Evolutionary conservation across 352 stramenopile genomes (phyloP), one percentile per base, ranked within the genome.

Genomic region (Aphanomyces invadans): DNA sequence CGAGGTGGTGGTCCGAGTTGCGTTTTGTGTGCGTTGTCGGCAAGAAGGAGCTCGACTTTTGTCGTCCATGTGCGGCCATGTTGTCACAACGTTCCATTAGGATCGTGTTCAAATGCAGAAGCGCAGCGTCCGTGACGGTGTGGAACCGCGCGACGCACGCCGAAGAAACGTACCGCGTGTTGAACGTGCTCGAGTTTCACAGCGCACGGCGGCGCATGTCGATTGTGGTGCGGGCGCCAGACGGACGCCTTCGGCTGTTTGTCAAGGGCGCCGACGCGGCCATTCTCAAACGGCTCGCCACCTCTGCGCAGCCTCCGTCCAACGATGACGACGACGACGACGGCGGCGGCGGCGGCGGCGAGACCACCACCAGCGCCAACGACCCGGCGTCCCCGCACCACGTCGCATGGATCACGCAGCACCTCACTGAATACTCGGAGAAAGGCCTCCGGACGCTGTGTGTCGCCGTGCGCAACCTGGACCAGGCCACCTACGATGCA

Each of bases 151-250:
- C 53, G 28, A 65, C 44, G 1, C 9, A 10, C 15, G 53, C 26
- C 5, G 26, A 29, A 23, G 44, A 62, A 39, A 61, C 23, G 33
- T 81, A 73, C 64, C 48, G 75, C 60, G 80, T 98, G 28, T 70
- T 98, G 7, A 86, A 95, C 28, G 83, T 95, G 4, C 79, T 97
- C 21, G 87, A 94, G 53, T 98, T 98, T 70, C 94, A 95, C 70
- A 97, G 87, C 55, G 94, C 83, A 2, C 79, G 92, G 25, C 97
- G 97, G 75, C 81, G 92, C 3, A 98, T 98, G 91, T 96, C 86
- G 10, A 87, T 91, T 1, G 78, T 98, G 29, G 88, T 97, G 29
- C 76, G 81, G 4, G 77, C 83, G 64, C 78, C 83, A 0, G 74
- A 87, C 29, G 77, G 81, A 3, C 67, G 65, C 0, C 78, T 92